Evolutionary conservation across 257 asterid genomes (phyloP).

Genomic region (Solanum acaule): DNA sequence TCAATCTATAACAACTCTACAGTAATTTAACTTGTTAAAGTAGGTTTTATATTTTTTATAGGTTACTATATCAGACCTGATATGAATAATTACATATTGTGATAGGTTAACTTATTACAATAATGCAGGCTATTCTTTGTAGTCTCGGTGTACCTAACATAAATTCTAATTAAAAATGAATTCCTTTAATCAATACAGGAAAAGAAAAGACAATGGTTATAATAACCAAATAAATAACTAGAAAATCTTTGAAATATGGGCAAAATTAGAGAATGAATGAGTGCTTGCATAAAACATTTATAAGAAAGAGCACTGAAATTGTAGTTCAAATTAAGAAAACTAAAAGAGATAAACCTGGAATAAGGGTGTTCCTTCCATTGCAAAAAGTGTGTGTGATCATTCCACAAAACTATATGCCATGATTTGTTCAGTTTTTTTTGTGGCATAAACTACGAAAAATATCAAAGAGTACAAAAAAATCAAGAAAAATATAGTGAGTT

Average conservation of each 20-base stretch:
- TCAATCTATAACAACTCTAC: background rate
- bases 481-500: background rate
- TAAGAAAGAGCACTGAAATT: background rate
- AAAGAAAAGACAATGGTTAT: background rate
- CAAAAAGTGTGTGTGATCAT: slow-evolving; percentile 5
- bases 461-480: background rate
- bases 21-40: background rate
- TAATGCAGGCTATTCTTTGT: too few relatives aligned
- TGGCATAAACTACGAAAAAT: background rate
- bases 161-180: background rate
- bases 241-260: background rate
- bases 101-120: background rate
- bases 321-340: background rate
- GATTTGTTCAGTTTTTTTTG: background rate
- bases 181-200: background rate
- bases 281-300: background rate
- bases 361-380: slow-evolving; percentile 11
- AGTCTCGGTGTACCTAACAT: background rate
- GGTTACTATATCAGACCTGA: background rate
- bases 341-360: slow-evolving; percentile 18
- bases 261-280: background rate
- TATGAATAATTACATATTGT: background rate
- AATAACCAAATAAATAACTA: background rate
- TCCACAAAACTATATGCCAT: background rate
- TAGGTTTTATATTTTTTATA: too few relatives aligned